Conservation (phyloP, 371 early-diverging fungal species). For the Circinella minor region DNA sequence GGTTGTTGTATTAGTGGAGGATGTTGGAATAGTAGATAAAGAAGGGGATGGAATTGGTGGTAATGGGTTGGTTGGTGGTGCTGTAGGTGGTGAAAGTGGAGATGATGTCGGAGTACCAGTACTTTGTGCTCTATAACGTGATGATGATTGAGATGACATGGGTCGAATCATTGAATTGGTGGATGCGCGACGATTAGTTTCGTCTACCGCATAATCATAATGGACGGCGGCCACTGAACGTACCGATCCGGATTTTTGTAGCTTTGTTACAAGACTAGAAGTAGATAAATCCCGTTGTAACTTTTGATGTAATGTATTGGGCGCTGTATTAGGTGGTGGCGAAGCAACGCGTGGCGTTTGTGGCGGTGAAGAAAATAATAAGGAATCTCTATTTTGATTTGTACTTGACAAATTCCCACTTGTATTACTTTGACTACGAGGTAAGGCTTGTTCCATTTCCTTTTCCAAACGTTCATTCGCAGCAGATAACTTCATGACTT, state of each 20-base stretch:
- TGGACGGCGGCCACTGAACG: conserved; percentile 17
- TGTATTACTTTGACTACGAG: conserved; percentile 26
- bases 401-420: background rate
- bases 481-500: conserved; percentile 47
- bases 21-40: conserved; percentile 17
- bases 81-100: conserved; percentile 14
- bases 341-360: conserved; percentile 46
- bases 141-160: background rate
- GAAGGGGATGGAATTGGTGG: conserved; percentile 47
- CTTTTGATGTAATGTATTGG: conserved; percentile 9
- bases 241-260: conserved; percentile 42
- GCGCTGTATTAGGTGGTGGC: conserved; percentile 20
- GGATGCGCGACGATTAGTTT: conserved; percentile 7
- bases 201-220: conserved; percentile 31
- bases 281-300: conserved; percentile 5
- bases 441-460: conserved; percentile 50
- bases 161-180: conserved; percentile 5
- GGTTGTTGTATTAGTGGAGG: conserved; percentile 52
- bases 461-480: conserved; percentile 55
- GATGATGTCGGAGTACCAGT: background rate
- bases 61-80: conserved; percentile 53
- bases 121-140: background rate
- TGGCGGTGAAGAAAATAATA: conserved; percentile 34
- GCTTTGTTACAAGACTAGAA: conserved; percentile 23
- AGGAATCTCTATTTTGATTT: background rate